Conservation (phyloP, 306 rosid genomes). For the Trifolium repens region DNA sequence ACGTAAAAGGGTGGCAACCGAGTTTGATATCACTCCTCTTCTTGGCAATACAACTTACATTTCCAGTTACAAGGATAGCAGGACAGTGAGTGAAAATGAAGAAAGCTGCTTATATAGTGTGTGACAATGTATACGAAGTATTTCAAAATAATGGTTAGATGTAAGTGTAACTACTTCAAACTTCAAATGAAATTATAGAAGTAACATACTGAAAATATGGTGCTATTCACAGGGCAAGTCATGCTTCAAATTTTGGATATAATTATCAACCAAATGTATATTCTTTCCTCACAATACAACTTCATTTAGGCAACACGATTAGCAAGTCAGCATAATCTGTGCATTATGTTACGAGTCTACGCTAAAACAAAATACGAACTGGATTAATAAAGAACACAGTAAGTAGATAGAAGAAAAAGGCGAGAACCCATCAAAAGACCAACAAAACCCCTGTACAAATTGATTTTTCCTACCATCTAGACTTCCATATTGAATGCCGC, state of each 20-base stretch:
- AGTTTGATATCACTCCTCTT: conserved; percentile 65
- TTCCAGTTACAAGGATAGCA: conserved; percentile 60
- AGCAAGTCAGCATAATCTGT: background rate
- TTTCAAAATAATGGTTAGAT: background rate
- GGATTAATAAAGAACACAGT: background rate
- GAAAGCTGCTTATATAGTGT: conserved; percentile 43
- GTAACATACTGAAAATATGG: background rate
- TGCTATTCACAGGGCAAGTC: background rate
- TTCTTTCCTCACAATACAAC: background rate
- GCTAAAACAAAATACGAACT: background rate
- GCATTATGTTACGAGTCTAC: too few species aligned
- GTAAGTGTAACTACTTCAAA: background rate
- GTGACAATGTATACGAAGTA: background rate
- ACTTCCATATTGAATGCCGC: conserved; percentile 21
- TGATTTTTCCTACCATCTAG: conserved; percentile 21
- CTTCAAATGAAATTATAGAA: background rate
- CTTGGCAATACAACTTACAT: conserved; percentile 56
- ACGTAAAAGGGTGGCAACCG: conserved; percentile 46
- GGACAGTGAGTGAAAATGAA: conserved; percentile 34
- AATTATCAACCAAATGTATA: background rate
- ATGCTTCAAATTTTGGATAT: background rate
- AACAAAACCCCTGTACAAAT: background rate
- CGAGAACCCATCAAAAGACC: background rate
- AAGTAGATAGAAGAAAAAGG: background rate
- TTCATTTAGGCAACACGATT: background rate